Conservation (phyloP, 192 early-diverging fungal genomes). For the Martensiomyces pterosporus region DNA sequence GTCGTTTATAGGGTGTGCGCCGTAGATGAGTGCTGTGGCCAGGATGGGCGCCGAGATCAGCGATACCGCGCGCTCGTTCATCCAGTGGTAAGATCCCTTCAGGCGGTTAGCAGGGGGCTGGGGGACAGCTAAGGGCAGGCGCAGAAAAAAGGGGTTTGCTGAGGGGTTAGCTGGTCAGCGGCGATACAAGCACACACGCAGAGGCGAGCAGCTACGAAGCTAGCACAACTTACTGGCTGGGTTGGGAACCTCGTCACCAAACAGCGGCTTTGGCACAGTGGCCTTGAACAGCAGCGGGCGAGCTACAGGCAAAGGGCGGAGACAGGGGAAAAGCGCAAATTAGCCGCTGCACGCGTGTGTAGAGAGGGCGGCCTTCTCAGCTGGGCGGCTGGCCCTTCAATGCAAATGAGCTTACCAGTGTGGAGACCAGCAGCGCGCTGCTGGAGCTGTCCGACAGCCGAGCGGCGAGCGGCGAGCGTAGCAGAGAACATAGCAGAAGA, state of each 20-base stretch:
- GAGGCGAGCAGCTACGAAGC: too few species aligned
- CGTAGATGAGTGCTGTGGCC: conserved; percentile 68
- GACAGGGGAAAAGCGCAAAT: too few species aligned
- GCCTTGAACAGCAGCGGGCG: conserved; percentile 32
- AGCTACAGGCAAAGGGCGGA: too few species aligned
- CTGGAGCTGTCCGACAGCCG: neutral
- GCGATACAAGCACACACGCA: too few species aligned
- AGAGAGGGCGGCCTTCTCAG: too few species aligned
- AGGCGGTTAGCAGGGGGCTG: conserved; percentile 56
- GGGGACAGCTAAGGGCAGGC: conserved; percentile 45
- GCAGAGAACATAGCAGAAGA: too few species aligned
- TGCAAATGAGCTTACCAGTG: neutral
- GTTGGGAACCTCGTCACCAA: conserved; percentile 48
- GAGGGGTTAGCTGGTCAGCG: neutral
- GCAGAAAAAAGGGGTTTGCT: neutral
- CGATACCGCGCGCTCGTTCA: conserved; percentile 84
- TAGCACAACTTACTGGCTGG: conserved; percentile 11
- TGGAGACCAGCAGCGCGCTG: neutral
- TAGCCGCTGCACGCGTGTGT: too few species aligned
- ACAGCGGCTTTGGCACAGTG: conserved; percentile 13
- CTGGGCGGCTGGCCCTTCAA: too few species aligned
- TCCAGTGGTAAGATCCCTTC: conserved; percentile 95
- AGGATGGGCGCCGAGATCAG: conserved; percentile 72
- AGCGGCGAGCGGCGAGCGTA: neutral
- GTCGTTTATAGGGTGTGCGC: conserved; percentile 86